Base-by-base conservation (phyloP, 2,329 filamentous ascomycete genomes). In the Kalmusia sp. region DNA sequence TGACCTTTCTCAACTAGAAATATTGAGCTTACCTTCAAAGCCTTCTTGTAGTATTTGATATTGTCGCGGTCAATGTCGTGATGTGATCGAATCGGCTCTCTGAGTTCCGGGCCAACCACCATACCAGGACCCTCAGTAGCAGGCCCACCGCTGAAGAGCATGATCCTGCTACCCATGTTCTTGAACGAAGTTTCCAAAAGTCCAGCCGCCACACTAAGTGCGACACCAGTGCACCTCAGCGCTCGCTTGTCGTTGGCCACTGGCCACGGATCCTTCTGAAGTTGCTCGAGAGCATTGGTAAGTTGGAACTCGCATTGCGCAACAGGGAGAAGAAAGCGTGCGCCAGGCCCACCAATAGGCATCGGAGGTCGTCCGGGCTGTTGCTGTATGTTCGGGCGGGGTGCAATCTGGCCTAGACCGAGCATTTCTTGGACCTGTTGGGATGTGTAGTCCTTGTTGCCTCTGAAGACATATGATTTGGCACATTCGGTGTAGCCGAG, bases 351-450 rank as follows among this genome's bases (percentile, higher is more conserved):
- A 75, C 91, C 87, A 9, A 89, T 85, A 63, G 89, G 84, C 62
- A 72, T 61, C 5, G 87, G 84, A 34, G 89, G 86, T 44, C 91
- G 87, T 58, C 91, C 91, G 40, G 90, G 88, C 65, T 89, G 87
- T 54, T 86, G 86, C 76, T 90, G 86, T 70, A 84, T 79, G 40
- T 65, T 67, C 21, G 92, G 92, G 61, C 95, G 87, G 59, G 92
- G 75, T 30, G 87, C 86, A 21, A 90, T 82, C 17, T 89, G 84
- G 41, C 88, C 82, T 49, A 97, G 82, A 24, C 93, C 95, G 45
- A 99, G 87, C 95, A 99, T 99, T 71, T 99, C 95, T 76, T 98
- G 93, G n/a, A 99, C 92, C 74, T 98, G 93, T 79, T 98, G 98
- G 49, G 93, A 91, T n/a, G 88, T 84, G 76, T 99, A 99, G 70